These are phyloP conservation scores for Plectosphaerella sp. DNA, from an alignment of 2,329 filamentous ascomycete species.

Conservation along the genomic window DNA sequence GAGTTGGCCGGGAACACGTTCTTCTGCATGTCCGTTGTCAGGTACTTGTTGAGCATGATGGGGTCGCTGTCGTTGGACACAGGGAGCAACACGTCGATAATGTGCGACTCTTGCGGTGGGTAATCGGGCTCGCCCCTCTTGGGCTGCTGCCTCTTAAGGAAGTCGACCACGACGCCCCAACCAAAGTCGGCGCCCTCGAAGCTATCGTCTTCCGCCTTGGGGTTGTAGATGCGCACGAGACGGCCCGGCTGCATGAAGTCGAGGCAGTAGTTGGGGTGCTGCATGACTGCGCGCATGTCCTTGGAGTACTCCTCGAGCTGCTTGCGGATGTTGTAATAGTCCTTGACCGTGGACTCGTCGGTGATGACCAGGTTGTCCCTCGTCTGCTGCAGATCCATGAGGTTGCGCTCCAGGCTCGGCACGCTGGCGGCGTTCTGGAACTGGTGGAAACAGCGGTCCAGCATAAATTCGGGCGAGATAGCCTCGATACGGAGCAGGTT, in stretches of 20 bases:
- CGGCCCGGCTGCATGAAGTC: slow-evolving; percentile 86
- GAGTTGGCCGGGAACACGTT: slow-evolving; percentile 63
- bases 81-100: slow-evolving; percentile 77
- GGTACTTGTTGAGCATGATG: slow-evolving; percentile 30
- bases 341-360: slow-evolving; percentile 84
- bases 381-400: slow-evolving; percentile 73
- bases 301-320: slow-evolving; percentile 78
- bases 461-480: slow-evolving; percentile 98
- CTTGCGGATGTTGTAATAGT: slow-evolving; percentile 88
- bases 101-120: slow-evolving; percentile 69
- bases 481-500: slow-evolving; percentile 96
- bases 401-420: slow-evolving; percentile 74
- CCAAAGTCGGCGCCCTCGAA: slow-evolving; percentile 71
- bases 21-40: slow-evolving; percentile 48
- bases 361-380: slow-evolving; percentile 70
- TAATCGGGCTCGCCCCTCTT: slow-evolving; percentile 67
- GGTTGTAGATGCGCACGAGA: slow-evolving; percentile 78
- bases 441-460: slow-evolving; percentile 97
- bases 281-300: slow-evolving; percentile 89
- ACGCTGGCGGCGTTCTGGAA: slow-evolving; percentile 95
- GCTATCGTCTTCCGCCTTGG: slow-evolving; percentile 35
- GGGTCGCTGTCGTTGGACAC: slow-evolving; percentile 47
- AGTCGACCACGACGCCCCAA: slow-evolving; percentile 86
- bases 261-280: slow-evolving; percentile 81
- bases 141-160: slow-evolving; percentile 57